These are phyloP conservation scores for Pisolithus sp. DNA, from an alignment of 768 basidiomycete genomes.

Conservation along the genomic window DNA sequence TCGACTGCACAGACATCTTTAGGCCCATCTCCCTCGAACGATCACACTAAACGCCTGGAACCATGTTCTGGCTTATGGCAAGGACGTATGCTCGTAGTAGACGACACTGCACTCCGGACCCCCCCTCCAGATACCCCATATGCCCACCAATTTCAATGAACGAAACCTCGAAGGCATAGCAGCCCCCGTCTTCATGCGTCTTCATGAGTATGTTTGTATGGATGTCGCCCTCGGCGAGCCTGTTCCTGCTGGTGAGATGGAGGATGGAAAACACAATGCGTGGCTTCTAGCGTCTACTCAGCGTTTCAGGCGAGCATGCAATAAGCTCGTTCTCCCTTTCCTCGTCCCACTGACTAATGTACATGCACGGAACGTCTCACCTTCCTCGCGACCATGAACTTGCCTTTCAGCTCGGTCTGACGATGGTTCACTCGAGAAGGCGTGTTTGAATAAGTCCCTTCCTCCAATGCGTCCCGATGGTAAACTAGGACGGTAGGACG, in stretches of 20 bases:
- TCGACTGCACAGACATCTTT: slow-evolving; percentile 39
- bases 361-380: background rate
- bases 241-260: slow-evolving; percentile 19
- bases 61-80: slow-evolving; percentile 54
- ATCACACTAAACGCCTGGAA: slow-evolving; percentile 42
- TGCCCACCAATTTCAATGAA: slow-evolving; percentile 30
- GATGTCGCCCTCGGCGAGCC: slow-evolving; percentile 32
- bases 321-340: slow-evolving; percentile 14
- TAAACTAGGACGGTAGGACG: too few relatives aligned
- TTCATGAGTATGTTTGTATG: slow-evolving; percentile 49
- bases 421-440: too few relatives aligned
- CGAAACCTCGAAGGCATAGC: slow-evolving; percentile 30
- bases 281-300: slow-evolving; percentile 31
- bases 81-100: slow-evolving; percentile 47
- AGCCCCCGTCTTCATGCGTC: slow-evolving; percentile 51
- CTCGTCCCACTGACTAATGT: too few relatives aligned
- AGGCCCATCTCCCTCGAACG: slow-evolving; percentile 22
- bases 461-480: too few relatives aligned
- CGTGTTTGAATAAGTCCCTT: too few relatives aligned
- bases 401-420: too few relatives aligned
- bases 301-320: slow-evolving; percentile 11
- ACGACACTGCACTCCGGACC: slow-evolving; percentile 10
- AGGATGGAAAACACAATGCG: slow-evolving; percentile 36
- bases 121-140: slow-evolving; percentile 16
- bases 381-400: too few relatives aligned